Base-by-base conservation (phyloP, 225 moss, liverwort and hornwort genomes). In the Marchantia polymorpha region DNA sequence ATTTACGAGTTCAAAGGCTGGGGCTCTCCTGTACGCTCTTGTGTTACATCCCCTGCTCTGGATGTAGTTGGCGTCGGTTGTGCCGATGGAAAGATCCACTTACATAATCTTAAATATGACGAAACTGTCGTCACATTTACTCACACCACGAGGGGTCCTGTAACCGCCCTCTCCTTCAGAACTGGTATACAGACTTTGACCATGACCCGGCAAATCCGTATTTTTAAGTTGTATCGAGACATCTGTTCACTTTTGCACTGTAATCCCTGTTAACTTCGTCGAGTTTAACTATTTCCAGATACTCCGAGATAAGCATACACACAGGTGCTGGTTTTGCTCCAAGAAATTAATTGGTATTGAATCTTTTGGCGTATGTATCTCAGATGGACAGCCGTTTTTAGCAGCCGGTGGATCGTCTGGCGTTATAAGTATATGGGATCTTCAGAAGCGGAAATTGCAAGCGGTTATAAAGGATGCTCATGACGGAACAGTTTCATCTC, bases 391-490 rank as follows among this genome's bases (percentile, higher is more conserved):
- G 73, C 90, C 99, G 52, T 89, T 93, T 77, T 80, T 99, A 72
- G 99, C 99, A 80, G 99, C 93, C 19, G 99, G 93, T 15, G 93
- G 95, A 7, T 78, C 89, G 4, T 81, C 90, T 54, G 99, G 99
- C 8, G 91, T 95, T 49, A 93, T 99, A 19, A 99, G 91, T 72
- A 90, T 99, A 52, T 99, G 99, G 99, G 92, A 95, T 85, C 83
- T 99, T 66, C 88, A 99, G 64, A 95, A 99, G 86, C 89, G 90
- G 80, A 95, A 92, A 77, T 79, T 99, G 16, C 93, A 91, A 59
- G 87, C 93, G 46, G 90, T 95, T 23, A 88, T 99, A 20, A 92
- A 93, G 80, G 93, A 91, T 74, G 99, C 93, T 8, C 99, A 99
- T 74, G 90, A 84, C 50, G 89, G 89, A 46, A 84, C 84, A 61